These are phyloP conservation scores for Rhododendron griersonianum DNA, from an alignment of 148 eudicot genomes.

Conservation along the genomic window DNA sequence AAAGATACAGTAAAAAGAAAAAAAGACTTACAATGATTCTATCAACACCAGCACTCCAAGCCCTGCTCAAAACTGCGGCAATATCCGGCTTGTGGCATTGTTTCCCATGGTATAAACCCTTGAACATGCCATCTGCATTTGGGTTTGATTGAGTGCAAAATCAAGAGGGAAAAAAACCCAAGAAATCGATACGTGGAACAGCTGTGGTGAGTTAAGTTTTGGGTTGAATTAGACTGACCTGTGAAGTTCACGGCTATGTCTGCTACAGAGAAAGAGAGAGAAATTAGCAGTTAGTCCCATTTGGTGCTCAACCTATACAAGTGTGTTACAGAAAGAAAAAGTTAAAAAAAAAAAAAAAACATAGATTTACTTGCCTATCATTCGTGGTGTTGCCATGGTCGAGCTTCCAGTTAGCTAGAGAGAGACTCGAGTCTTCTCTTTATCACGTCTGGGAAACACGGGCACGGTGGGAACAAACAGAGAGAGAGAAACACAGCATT, in stretches of 20 bases:
- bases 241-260: constrained; percentile 97
- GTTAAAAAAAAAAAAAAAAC: background rate
- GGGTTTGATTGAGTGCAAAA: background rate
- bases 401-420: constrained; percentile 5
- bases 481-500: too few relatives aligned
- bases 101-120: constrained; percentile 85
- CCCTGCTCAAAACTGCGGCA: constrained; percentile 55
- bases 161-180: background rate
- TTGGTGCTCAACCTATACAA: background rate
- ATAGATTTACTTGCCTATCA: constrained; percentile 70
- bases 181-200: background rate
- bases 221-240: constrained; percentile 42
- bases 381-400: constrained; percentile 62
- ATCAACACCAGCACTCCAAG: constrained; percentile 91
- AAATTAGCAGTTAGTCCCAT: background rate
- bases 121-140: constrained; percentile 78
- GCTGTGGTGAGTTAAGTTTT: background rate
- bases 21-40: constrained; percentile 64
- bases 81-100: constrained; percentile 47
- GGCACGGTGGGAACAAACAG: too few relatives aligned
- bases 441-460: too few relatives aligned
- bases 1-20: background rate
- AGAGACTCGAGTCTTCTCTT: background rate
- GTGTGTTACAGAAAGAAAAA: too few relatives aligned
- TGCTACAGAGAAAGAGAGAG: constrained; percentile 19